Percentiles rank a stretch among this genome's conserved stretches.
phyloP scores from a whole-genome alignment of 2,329 filamentous ascomycete genomes.

The Apiospora hydei region DNA sequence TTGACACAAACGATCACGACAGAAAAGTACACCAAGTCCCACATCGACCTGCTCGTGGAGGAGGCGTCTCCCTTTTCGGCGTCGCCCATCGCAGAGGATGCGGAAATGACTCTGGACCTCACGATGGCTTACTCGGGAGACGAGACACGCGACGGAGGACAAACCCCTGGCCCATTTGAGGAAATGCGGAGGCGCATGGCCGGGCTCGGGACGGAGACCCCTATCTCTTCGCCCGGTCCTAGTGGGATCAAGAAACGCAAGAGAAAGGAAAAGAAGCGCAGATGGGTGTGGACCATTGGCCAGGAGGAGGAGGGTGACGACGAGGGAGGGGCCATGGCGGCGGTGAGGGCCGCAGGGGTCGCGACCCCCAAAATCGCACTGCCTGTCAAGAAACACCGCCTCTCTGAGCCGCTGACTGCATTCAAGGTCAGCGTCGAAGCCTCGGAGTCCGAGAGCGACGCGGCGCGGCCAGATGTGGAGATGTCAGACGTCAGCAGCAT shows the following conservation, averaged over 20 bases:
- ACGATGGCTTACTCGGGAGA: conserved; percentile 60
- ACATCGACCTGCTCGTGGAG: conserved; percentile 68
- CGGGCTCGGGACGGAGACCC: conserved; percentile 51
- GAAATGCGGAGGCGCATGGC: conserved; percentile 68
- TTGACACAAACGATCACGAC: conserved; percentile 70
- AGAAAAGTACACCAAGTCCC: conserved; percentile 67
- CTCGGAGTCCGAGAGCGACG: conserved; percentile 40
- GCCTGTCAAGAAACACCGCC: conserved; percentile 27
- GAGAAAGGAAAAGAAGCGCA: conserved; percentile 65
- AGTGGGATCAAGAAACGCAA: conserved; percentile 61
- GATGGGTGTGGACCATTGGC: conserved; percentile 72
- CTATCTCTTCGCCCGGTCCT: conserved; percentile 47
- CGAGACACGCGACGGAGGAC: conserved; percentile 66
- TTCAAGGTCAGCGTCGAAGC: conserved; percentile 48
- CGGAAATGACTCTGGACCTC: conserved; percentile 55
- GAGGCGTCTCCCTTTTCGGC: conserved; percentile 60
- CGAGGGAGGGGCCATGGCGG: conserved; percentile 49
- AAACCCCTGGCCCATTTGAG: conserved; percentile 69
- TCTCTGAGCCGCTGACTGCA: conserved; percentile 28
- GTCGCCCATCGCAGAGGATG: conserved; percentile 43
- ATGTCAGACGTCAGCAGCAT: conserved; percentile 58
- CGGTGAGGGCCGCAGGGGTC: conserved; percentile 43
- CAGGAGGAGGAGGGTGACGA: conserved; percentile 54
- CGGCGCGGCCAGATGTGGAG: conserved; percentile 49
- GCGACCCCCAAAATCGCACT: conserved; percentile 22